A percentile compares a stretch with the other conserved stretches of the same genome.
Conservation (phyloP, 768 basidiomycete genomes). For the Coprinopsis sp. region DNA sequence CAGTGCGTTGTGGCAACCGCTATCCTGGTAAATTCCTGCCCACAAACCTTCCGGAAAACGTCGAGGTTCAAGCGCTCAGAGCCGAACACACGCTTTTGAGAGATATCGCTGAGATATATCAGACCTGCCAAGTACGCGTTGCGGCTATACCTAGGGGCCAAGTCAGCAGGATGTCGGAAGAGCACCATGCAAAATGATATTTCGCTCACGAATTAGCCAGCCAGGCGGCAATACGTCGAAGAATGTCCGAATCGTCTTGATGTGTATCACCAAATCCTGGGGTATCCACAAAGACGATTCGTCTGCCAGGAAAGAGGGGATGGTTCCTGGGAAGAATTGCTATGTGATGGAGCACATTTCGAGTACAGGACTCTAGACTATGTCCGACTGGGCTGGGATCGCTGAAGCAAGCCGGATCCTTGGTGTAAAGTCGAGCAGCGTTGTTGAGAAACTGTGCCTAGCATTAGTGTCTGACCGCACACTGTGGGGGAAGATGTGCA, state of each 20-base stretch:
- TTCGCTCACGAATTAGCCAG: conserved; percentile 15
- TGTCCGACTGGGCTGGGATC: not conserved
- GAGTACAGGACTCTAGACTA: not conserved
- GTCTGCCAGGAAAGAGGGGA: not conserved
- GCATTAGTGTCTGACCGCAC: not conserved
- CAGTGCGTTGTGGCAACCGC: conserved; percentile 11
- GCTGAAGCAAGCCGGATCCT: not conserved
- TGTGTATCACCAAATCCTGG: conserved; percentile 25
- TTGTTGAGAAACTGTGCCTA: not conserved
- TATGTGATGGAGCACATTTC: not conserved
- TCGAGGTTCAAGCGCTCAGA: conserved; percentile 1
- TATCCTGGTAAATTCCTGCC: conserved; percentile 4
- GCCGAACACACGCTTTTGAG: conserved; percentile 5
- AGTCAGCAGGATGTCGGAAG: not conserved
- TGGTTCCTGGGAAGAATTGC: not conserved
- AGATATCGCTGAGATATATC: conserved; percentile 11
- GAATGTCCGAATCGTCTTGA: conserved; percentile 17
- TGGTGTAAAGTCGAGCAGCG: not conserved
- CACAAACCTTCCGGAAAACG: conserved; percentile 10
- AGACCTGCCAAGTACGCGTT: conserved; percentile 7
- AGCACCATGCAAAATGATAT: not conserved
- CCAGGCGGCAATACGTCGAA: conserved; percentile 21
- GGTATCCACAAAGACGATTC: conserved; percentile 22
- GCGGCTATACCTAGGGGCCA: not conserved
- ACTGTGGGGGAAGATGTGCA: not conserved